Conservation (phyloP, 2,329 filamentous ascomycete genomes). For the Parasarocladium wereldwijsianum region DNA sequence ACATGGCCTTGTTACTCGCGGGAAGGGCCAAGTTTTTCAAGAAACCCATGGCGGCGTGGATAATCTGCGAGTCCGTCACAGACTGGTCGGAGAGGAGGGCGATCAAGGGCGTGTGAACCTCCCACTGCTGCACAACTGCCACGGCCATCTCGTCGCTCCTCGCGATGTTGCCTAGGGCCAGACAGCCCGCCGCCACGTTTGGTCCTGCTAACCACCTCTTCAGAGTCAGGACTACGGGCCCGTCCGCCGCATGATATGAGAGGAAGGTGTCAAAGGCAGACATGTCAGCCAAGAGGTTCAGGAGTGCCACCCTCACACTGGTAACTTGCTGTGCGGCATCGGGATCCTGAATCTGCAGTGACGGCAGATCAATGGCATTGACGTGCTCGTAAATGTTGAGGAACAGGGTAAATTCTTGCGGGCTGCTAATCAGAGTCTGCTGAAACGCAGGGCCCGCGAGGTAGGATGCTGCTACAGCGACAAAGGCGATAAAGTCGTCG, state of each 20-base stretch:
- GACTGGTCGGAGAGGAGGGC: slow-evolving; percentile 25
- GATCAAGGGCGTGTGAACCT: slow-evolving; percentile 29
- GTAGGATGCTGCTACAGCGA: slow-evolving; percentile 38
- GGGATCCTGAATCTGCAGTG: slow-evolving; percentile 28
- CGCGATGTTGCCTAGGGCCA: slow-evolving; percentile 46
- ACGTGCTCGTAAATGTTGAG: slow-evolving; percentile 32
- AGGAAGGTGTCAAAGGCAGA: slow-evolving; percentile 34
- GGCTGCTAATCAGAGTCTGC: slow-evolving; percentile 24
- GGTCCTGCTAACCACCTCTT: slow-evolving; percentile 29
- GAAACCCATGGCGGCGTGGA: slow-evolving; percentile 43
- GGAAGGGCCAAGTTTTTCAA: slow-evolving; percentile 52
- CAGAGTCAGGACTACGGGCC: slow-evolving; percentile 25
- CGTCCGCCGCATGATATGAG: slow-evolving; percentile 24
- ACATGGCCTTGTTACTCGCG: slow-evolving; percentile 32
- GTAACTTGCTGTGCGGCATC: slow-evolving; percentile 28
- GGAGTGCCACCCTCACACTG: slow-evolving; percentile 32
- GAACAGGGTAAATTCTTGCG: slow-evolving; percentile 23
- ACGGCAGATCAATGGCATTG: slow-evolving; percentile 24
- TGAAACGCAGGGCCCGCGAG: slow-evolving; percentile 39
- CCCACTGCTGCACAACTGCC: slow-evolving; percentile 28
- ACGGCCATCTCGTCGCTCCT: slow-evolving; percentile 40
- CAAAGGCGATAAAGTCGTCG: slow-evolving; percentile 38
- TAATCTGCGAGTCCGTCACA: slow-evolving; percentile 31
- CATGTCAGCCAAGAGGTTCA: slow-evolving; percentile 35
- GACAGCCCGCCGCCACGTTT: slow-evolving; percentile 35